Evolutionary conservation across 1,139 yeast species (phyloP), one percentile per base, ranked within the genome.

Genomic region (Yamadazyma songkhlaensis): DNA sequence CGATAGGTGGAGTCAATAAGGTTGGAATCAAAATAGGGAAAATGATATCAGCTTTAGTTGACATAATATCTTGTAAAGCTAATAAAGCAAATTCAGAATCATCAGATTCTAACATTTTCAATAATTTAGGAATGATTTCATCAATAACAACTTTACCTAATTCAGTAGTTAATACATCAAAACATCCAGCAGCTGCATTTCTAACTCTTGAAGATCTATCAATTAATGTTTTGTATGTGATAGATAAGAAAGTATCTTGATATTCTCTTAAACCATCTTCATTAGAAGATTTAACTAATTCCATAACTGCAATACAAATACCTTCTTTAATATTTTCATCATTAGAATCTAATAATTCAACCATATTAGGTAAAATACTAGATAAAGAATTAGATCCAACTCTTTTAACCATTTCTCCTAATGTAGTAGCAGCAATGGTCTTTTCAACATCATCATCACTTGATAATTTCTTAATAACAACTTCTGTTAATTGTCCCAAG

Each of bases 1-100:
- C 89, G 45, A 92, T 80, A 8, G 97, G 97, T 8, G 90, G 82
- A 8, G 81, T 59, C 54, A 90, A 71, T 55, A 94, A 72, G 0
- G 95, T 78, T 36, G 98, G 97, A 43, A 92, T 76, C 57, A 92
- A 75, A 38, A 88, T 84, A 39, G 98, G 97, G 90, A 94, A 89
- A 43, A 92, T 87, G 2, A 86, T 81, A 44, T 88, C 95, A 6
- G 97, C 77, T 58, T 88, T 86, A 9, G 90, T 82, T 5, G 94
- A 79, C 95, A 94, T 88, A 51, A 92, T 84, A 57, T 89, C 97
- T 62, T 85, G 83, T 49, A 94, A 72, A 3, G 98, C 98, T 40
- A 83, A 72, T 47, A 92, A 74, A 0, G 98, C 96, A 54, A 81
- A 77, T 38, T 80, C 90, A 1, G 90, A 79, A 24, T 59, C 61